A percentile compares a stretch with the other conserved stretches of the same genome.
Conservation (phyloP, 169 alveolate genomes). For the Cryptosporidium andersoni region DNA sequence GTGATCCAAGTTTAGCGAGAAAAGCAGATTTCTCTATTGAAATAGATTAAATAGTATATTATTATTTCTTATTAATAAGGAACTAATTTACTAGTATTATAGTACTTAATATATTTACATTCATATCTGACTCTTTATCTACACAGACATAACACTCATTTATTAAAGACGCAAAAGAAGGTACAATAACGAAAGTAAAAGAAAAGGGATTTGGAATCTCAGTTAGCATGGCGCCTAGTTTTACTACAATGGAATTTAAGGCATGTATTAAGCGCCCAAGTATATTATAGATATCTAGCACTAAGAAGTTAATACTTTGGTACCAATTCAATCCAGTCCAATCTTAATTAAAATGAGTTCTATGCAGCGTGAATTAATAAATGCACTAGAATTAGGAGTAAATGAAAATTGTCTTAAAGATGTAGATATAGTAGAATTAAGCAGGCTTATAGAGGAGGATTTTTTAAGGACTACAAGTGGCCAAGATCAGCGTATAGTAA, state of each 20-base stretch:
- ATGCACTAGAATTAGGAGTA: constrained; percentile 36
- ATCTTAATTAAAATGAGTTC: constrained; percentile 1
- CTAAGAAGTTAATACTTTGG: background rate
- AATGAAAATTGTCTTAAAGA: constrained; percentile 26
- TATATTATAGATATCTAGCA: too few species aligned
- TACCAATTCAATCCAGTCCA: background rate
- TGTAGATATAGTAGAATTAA: constrained; percentile 23
- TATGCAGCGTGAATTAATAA: constrained; percentile 33
- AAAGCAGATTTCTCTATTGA: constrained; percentile 58
- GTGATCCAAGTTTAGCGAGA: constrained; percentile 33
- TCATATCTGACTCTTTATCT: too few species aligned
- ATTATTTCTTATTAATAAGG: too few species aligned
- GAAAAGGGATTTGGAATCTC: too few species aligned
- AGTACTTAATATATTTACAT: too few species aligned
- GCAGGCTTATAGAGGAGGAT: constrained; percentile 47
- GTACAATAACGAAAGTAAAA: too few species aligned
- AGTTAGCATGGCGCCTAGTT: too few species aligned
- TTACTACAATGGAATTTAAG: too few species aligned
- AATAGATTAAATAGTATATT: constrained; percentile 3
- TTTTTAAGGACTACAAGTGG: constrained; percentile 27
- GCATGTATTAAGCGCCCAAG: too few species aligned
- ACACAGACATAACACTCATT: too few species aligned
- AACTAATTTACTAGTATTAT: too few species aligned
- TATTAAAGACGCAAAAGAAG: too few species aligned
- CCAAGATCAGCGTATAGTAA: constrained; percentile 17